A percentile compares a stretch with the other conserved stretches of the same genome.
Conservation (phyloP, 2,329 filamentous ascomycete species). For the Cladophialophora immunda region DNA sequence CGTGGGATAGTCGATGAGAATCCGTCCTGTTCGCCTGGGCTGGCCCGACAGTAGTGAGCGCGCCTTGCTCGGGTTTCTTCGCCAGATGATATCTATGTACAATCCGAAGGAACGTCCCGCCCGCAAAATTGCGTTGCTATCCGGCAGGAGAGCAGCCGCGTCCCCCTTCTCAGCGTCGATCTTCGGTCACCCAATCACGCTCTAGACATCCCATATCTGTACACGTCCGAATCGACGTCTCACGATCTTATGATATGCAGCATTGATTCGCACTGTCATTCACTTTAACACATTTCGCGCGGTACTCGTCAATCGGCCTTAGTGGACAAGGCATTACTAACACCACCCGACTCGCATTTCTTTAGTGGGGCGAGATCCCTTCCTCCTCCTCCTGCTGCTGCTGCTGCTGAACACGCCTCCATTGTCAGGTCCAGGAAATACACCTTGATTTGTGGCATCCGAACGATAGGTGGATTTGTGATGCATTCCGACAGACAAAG, state of each 20-base stretch:
- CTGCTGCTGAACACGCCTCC: neutral
- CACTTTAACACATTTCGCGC: neutral
- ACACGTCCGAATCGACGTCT: neutral
- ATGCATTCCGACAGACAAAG: neutral
- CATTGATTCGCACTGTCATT: neutral
- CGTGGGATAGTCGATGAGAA: conserved; percentile 28
- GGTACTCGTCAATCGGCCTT: neutral
- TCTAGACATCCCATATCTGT: neutral
- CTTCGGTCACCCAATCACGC: neutral
- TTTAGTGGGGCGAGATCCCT: neutral
- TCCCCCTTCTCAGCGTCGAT: neutral
- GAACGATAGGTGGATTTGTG: neutral
- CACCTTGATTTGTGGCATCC: neutral
- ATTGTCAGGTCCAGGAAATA: neutral
- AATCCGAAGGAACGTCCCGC: neutral
- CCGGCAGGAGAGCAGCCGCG: neutral
- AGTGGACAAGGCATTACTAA: neutral
- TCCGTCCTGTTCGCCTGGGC: neutral
- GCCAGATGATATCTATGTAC: neutral
- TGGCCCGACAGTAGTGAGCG: neutral
- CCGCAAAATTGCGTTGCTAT: neutral
- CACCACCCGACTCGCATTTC: neutral
- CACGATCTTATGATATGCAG: conserved; percentile 5
- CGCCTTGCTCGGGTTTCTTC: neutral
- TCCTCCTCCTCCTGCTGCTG: no score